These are phyloP conservation scores for Telfairia occidentalis DNA, from an alignment of 331 rosid species.

Conservation along the genomic window DNA sequence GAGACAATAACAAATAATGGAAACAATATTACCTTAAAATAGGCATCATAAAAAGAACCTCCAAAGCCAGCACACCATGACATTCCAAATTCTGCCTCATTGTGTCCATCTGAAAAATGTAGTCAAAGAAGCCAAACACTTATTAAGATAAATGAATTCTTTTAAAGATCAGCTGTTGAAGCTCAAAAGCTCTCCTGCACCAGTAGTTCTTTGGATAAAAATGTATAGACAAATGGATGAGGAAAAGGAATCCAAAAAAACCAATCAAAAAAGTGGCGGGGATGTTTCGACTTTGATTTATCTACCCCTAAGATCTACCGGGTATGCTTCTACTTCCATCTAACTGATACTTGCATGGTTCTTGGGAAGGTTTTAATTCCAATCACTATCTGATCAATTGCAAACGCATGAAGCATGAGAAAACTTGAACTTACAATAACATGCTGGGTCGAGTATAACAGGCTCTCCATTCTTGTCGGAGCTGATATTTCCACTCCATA, in stretches of 20 bases:
- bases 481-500: slow-evolving; percentile 93
- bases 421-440: slow-evolving; percentile 62
- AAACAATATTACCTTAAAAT: slow-evolving; percentile 52
- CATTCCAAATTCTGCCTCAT: slow-evolving; percentile 89
- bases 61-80: slow-evolving; percentile 94
- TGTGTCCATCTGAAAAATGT: slow-evolving; percentile 57
- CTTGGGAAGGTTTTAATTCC: neutral
- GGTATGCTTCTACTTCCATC: neutral
- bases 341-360: neutral
- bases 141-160: neutral
- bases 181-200: neutral
- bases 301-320: neutral
- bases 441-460: slow-evolving; percentile 90
- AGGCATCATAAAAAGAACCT: slow-evolving; percentile 63
- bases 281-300: neutral
- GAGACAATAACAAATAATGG: neutral
- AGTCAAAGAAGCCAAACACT: neutral
- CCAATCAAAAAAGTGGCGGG: neutral
- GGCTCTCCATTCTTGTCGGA: slow-evolving; percentile 77
- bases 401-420: neutral
- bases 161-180: neutral
- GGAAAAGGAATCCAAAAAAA: neutral
- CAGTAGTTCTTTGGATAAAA: neutral
- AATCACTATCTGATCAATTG: neutral
- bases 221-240: neutral